A percentile compares a stretch with the other conserved stretches of the same genome.
phyloP scores from a whole-genome alignment of 306 rosid genomes.

The Castanopsis chinensis region DNA sequence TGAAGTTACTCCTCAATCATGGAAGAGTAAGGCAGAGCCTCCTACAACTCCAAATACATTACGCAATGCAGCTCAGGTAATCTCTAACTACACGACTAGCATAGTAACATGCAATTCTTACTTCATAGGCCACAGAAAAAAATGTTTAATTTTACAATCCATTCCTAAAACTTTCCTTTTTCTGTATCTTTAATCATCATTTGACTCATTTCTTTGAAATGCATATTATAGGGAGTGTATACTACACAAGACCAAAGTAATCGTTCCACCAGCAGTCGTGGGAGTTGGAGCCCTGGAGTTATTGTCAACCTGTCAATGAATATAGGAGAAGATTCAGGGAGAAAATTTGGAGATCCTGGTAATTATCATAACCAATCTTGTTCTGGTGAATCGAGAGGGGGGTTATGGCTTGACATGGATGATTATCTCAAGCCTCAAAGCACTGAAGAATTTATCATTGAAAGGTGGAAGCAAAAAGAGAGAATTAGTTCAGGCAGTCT shows the following conservation, averaged over 20 bases:
- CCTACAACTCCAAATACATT: slow-evolving; percentile 43
- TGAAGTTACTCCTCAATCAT: slow-evolving; percentile 49
- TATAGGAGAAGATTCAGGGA: slow-evolving; percentile 40
- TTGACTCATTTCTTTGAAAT: slow-evolving; percentile 5
- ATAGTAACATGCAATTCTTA: not conserved
- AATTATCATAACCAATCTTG: slow-evolving; percentile 22
- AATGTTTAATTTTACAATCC: not conserved
- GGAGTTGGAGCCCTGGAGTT: slow-evolving; percentile 84
- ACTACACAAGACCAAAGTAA: slow-evolving; percentile 40
- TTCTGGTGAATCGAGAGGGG: slow-evolving; percentile 42
- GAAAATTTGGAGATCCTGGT: slow-evolving; percentile 37
- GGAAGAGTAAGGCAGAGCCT: slow-evolving; percentile 37
- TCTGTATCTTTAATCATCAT: not conserved
- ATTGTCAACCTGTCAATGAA: slow-evolving; percentile 39
- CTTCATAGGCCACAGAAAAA: no score
- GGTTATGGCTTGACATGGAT: slow-evolving; percentile 50
- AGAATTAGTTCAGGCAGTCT: slow-evolving; percentile 66
- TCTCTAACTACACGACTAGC: not conserved
- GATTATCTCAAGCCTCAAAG: slow-evolving; percentile 63
- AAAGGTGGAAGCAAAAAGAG: slow-evolving; percentile 63
- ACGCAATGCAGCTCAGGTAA: not conserved
- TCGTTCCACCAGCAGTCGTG: slow-evolving; percentile 66
- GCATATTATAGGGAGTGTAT: slow-evolving; percentile 37
- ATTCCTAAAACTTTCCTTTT: not conserved
- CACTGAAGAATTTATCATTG: slow-evolving; percentile 57